These are phyloP conservation scores for Mycena sanguinolenta DNA, from an alignment of 768 basidiomycete genomes.

Conservation along the genomic window DNA sequence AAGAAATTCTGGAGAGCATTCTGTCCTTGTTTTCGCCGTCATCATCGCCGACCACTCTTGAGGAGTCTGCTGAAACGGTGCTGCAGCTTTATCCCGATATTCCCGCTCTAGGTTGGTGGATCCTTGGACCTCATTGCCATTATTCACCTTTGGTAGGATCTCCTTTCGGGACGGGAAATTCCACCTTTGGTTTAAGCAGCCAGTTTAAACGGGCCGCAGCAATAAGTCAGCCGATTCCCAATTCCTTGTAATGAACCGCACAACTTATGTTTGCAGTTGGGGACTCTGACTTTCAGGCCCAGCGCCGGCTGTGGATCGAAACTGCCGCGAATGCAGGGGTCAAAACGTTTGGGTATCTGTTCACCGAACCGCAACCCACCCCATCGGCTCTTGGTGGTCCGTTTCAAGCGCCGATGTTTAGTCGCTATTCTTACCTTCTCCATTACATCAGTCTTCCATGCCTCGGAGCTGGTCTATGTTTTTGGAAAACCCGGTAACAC, in stretches of 20 bases:
- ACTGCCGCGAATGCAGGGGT: conserved; percentile 56
- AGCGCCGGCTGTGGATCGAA: conserved; percentile 55
- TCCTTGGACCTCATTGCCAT: neutral
- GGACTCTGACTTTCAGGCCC: conserved; percentile 47
- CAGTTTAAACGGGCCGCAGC: conserved; percentile 54
- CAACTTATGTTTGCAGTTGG: no score
- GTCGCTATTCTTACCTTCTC: neutral
- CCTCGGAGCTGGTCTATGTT: conserved; percentile 51
- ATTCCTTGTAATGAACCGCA: no score
- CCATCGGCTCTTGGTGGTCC: conserved; percentile 47
- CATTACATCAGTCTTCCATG: conserved; percentile 46
- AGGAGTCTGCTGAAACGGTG: conserved; percentile 38
- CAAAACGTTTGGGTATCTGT: conserved; percentile 59
- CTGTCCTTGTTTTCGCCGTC: conserved; percentile 37
- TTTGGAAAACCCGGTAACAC: conserved; percentile 46
- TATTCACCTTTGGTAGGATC: conserved; percentile 1
- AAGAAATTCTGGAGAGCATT: conserved; percentile 29
- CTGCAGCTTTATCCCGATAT: conserved; percentile 56
- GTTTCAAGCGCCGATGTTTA: conserved; percentile 4
- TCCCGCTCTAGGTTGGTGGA: conserved; percentile 45
- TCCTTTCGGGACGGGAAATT: conserved; percentile 56
- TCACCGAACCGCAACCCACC: conserved; percentile 52
- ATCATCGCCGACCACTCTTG: conserved; percentile 34
- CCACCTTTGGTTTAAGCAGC: conserved; percentile 56
- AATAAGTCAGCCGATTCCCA: conserved; percentile 28